Evolutionary conservation across 257 asterid genomes (phyloP), one percentile per base, ranked within the genome.

Genomic region (Schizonepeta tenuifolia): DNA sequence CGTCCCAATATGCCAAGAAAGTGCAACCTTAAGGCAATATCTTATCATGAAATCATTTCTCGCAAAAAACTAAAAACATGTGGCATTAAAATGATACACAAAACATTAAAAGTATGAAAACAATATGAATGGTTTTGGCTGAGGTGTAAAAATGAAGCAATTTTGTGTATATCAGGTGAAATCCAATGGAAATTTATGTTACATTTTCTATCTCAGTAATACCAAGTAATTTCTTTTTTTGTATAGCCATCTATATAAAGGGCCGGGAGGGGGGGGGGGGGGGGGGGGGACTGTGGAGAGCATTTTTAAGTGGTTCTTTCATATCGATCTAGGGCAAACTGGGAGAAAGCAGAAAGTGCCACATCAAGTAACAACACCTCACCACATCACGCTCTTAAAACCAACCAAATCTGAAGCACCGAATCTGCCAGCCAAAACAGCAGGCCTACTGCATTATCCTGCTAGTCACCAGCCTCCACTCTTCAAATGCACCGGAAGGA

Each of bases 341-440:
- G 70, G 67, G 79, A 84, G 43, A 81, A 65, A 85, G 62, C 69
- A 73, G 74, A 81, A 60, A 79, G 64, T 63, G 83, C 73, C 79
- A 54, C 64, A 81, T 78, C 83, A 77, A 85, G 88, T 76, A 80
- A 80, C 56, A 70, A 80, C 92, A 81, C 92, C 93, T 85, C 96
- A 91, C 93, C 91, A 64, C 75, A 72, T 83, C 80, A 76, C 81
- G 85, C 83, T 79, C 75, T 71, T 72, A 44, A 79, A 71, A 83
- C 82, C 85, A 83, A 85, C 74, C 87, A 82, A 76, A 75, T 75
- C 79, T 74, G 86, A 78, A 79, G 79, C 67, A 80, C 65, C 78
- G 79, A 14, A 73, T 73, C 86, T 85, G 70, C 81, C 84, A 81
- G 89, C 71, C 66, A 75, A 82, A 79, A 83, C 93, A 74, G 82